phyloP scores from a whole-genome alignment of 345 rosid species.

The Turnera subulata region DNA sequence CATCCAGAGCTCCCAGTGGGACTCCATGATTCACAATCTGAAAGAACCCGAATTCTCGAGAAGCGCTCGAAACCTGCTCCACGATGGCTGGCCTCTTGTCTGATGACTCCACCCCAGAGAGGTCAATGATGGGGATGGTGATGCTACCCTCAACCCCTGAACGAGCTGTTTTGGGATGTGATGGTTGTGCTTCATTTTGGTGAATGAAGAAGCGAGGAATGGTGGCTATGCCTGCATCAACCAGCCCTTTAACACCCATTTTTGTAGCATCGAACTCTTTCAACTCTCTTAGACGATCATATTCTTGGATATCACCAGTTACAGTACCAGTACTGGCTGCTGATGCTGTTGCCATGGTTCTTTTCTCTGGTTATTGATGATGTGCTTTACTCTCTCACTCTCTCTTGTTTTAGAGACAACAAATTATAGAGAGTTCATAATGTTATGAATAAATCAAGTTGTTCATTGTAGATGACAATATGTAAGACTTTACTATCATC shows the following conservation, averaged over 20 bases:
- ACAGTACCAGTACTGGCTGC: background rate
- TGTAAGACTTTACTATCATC: no score
- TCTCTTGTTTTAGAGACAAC: no score
- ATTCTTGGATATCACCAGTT: no score
- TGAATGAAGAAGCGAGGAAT: background rate
- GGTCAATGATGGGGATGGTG: slow-evolving; percentile 41
- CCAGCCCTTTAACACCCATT: background rate
- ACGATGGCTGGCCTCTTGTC: slow-evolving; percentile 20
- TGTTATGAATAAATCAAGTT: no score
- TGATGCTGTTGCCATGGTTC: background rate
- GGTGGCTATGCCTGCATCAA: background rate
- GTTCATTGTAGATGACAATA: no score
- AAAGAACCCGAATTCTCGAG: slow-evolving; percentile 41
- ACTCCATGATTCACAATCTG: slow-evolving; percentile 47
- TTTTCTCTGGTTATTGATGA: background rate
- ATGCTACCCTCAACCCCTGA: background rate
- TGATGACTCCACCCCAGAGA: slow-evolving; percentile 14
- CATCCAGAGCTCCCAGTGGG: slow-evolving; percentile 34
- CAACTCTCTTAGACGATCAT: background rate
- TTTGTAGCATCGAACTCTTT: background rate
- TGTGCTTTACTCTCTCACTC: no score
- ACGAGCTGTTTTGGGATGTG: background rate
- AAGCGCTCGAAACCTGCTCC: slow-evolving; percentile 26
- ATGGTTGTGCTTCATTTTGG: background rate
- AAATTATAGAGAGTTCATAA: no score